Base-by-base conservation (phyloP, 2,329 filamentous ascomycete species). In the Aspergillus sp. region DNA sequence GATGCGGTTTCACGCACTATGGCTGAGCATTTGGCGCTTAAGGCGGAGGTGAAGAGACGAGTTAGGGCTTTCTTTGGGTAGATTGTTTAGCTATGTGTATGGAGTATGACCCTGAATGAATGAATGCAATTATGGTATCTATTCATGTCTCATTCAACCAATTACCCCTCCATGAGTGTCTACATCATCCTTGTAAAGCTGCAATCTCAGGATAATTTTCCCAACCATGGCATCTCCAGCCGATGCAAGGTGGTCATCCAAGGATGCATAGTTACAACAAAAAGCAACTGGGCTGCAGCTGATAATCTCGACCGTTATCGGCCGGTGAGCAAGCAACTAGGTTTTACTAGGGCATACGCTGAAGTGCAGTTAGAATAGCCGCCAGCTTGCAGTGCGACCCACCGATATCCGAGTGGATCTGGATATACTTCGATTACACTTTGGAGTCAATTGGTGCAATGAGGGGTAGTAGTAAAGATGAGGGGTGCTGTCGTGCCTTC, bases 1-100 rank as follows among this genome's bases (percentile, higher is more conserved):
- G 84, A 87, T 76, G 84, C 84, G 4, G 81, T 83, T n/a, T 67
- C 74, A 10, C 68, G 85, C 41, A 86, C 84, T 0, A 74, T 71
- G 51, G 82, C 82, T 59, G 73, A 75, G 62, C 74, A 73, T 58
- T 52, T 57, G 42, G 74, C 71, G 17, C 60, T 73, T 54, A 73
- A 69, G 62, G 21, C 21, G 32, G 69, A 73, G 60, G 49, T 66
- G 3, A 15, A 17, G 8, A 39, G 64, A 21, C 38, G 62, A 32
- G 8, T 64, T 30, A 48, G 39, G 42, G 55, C 30, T 38, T 17
- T 25, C 15, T 52, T 60, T 38, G 84, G 10, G 17, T 25, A 49
- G 44, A 15, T 30, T 49, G 19, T 49, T 27, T 3, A 19, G 15
- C 39, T 17, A n/a, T 19, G 17, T 42, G 39, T 42, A 42, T 42